phyloP scores from a whole-genome alignment of 495 filamentous ascomycete genomes.

The Sporormia fimetaria region DNA sequence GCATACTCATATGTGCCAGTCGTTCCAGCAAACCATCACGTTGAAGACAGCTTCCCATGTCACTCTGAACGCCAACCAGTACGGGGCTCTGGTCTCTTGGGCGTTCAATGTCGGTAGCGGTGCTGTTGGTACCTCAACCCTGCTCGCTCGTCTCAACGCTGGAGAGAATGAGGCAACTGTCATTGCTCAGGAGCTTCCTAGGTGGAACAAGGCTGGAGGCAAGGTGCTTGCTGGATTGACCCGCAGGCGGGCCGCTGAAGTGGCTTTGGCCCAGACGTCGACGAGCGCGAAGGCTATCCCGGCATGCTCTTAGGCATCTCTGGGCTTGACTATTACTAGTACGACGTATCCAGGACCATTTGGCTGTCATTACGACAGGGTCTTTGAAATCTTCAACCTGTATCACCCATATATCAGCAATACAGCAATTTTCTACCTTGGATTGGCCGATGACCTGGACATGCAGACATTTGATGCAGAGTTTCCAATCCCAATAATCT shows the following conservation, averaged over 20 bases:
- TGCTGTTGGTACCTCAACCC: constrained; percentile 32
- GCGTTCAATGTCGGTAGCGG: constrained; percentile 43
- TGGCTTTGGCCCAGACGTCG: constrained; percentile 33
- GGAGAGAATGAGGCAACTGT: constrained; percentile 36
- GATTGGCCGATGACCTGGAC: too few relatives aligned
- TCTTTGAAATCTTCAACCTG: too few relatives aligned
- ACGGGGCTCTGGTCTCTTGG: constrained; percentile 40
- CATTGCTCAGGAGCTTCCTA: constrained; percentile 36
- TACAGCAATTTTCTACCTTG: too few relatives aligned
- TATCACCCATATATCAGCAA: too few relatives aligned
- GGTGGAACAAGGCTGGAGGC: constrained; percentile 38
- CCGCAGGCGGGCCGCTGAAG: constrained; percentile 35
- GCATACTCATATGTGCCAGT: constrained; percentile 1
- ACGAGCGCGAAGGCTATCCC: constrained; percentile 27
- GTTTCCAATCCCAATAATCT: too few relatives aligned
- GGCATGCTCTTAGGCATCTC: constrained; percentile 10
- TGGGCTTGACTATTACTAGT: too few relatives aligned
- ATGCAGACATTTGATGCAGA: too few relatives aligned
- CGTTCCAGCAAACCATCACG: constrained; percentile 29
- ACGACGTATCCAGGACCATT: too few relatives aligned
- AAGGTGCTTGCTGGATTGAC: constrained; percentile 34
- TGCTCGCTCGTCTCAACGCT: constrained; percentile 38
- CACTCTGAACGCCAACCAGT: constrained; percentile 40
- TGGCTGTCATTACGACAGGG: too few relatives aligned
- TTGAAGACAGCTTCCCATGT: constrained; percentile 29